Conservation (phyloP, 2,329 filamentous ascomycete genomes). For the Tolypocladium sp. region DNA sequence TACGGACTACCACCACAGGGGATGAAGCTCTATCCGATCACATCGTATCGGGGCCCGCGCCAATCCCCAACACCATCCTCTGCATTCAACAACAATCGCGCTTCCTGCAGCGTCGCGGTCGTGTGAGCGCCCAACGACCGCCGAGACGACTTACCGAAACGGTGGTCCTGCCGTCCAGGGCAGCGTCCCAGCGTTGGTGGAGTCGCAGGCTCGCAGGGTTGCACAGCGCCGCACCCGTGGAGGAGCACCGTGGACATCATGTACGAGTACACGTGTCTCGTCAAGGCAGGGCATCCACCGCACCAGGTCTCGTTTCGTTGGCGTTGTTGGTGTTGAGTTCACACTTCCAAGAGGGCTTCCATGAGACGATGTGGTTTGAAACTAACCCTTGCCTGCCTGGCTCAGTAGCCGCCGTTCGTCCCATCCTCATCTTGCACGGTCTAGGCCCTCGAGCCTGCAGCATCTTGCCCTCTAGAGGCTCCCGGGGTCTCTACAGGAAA, state of each 20-base stretch:
- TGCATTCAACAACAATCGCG: background rate
- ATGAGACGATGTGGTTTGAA: background rate
- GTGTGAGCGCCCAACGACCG: background rate
- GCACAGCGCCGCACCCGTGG: background rate
- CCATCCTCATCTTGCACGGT: background rate
- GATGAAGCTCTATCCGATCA: background rate
- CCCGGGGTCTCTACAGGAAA: background rate
- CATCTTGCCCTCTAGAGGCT: background rate
- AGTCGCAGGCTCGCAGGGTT: background rate
- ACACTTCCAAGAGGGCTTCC: background rate
- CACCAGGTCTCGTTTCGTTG: background rate
- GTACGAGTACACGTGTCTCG: background rate
- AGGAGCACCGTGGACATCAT: background rate
- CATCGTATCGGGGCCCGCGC: background rate
- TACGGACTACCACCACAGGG: background rate
- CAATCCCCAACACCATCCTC: background rate
- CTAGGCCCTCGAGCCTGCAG: background rate
- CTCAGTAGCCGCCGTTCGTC: background rate
- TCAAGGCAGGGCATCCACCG: background rate
- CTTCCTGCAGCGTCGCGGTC: background rate
- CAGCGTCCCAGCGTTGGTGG: background rate
- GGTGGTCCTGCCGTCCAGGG: background rate
- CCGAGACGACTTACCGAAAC: background rate
- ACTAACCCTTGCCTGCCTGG: background rate
- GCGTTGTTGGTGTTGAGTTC: background rate